Percentiles rank a stretch among this genome's conserved stretches.
Evolutionary conservation across 2,329 filamentous ascomycete species (phyloP).

Genomic region (Fusarium newnesense): DNA sequence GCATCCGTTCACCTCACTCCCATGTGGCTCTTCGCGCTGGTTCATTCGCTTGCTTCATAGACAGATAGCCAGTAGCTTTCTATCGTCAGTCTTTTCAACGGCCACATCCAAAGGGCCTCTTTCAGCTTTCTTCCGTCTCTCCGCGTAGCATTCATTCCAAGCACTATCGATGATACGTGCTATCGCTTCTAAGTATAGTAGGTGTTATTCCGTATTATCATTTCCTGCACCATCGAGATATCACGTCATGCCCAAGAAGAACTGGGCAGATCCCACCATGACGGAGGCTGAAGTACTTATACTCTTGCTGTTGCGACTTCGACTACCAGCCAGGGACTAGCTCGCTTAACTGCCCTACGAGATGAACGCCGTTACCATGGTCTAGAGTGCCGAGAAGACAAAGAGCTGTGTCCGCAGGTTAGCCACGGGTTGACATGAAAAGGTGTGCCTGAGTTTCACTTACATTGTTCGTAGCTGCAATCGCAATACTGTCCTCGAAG

Average conservation of each 20-base stretch:
- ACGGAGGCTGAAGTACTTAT: constrained; percentile 27
- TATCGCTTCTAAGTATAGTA: constrained; percentile 42
- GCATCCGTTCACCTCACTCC: constrained; percentile 35
- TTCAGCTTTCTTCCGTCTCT: constrained; percentile 23
- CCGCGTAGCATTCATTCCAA: constrained; percentile 23
- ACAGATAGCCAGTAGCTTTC: constrained; percentile 11
- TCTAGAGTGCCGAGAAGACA: constrained; percentile 80
- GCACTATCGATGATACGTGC: constrained; percentile 20
- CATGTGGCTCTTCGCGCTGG: constrained; percentile 34
- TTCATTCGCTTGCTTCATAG: constrained; percentile 37
- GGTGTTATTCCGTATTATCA: constrained; percentile 34
- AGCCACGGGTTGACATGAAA: constrained; percentile 25
- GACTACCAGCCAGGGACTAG: constrained; percentile 21
- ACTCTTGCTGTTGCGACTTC: constrained; percentile 33
- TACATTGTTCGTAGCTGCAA: constrained; percentile 99
- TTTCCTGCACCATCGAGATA: constrained; percentile 35
- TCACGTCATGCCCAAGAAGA: constrained; percentile 32
- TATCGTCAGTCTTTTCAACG: constrained; percentile 23
- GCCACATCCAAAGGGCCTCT: constrained; percentile 31
- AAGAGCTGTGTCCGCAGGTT: constrained; percentile 66
- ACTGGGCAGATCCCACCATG: constrained; percentile 29
- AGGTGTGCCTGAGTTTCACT: constrained; percentile 56
- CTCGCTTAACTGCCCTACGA: constrained; percentile 34
- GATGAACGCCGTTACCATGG: constrained; percentile 41
- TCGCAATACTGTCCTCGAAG: constrained; percentile 98